Evolutionary conservation across 495 filamentous ascomycete species (phyloP).

Genomic region (Corynascus novoguineensis): DNA sequence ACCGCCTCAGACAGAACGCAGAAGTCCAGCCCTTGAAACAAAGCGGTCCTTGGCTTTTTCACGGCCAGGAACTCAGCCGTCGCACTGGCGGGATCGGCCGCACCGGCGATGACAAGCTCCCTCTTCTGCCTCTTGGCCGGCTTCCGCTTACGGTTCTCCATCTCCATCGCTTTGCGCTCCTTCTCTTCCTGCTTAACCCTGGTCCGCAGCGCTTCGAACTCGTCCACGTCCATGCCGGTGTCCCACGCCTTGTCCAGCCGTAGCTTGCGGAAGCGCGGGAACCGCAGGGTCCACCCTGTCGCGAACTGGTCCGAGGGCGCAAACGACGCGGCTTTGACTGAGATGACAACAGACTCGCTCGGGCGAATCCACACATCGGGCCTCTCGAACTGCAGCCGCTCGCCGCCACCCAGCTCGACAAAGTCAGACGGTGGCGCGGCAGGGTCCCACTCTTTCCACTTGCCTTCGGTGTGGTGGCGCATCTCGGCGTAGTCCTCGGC

Average conservation of each 20-base stretch:
- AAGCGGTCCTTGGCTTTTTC: constrained; percentile 28
- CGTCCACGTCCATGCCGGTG: constrained; percentile 66
- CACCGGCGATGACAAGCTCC: constrained; percentile 68
- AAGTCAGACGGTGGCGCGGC: constrained; percentile 72
- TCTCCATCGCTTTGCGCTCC: constrained; percentile 70
- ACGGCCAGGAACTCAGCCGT: constrained; percentile 6
- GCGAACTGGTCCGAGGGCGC: constrained; percentile 69
- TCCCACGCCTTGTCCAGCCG: constrained; percentile 81
- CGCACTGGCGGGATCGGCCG: constrained; percentile 17
- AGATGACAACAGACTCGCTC: constrained; percentile 76
- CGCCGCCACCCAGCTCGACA: constrained; percentile 76
- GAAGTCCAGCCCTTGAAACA: constrained; percentile 74
- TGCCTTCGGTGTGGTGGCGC: constrained; percentile 76
- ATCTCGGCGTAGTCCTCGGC: constrained; percentile 80
- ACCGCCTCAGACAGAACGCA: constrained; percentile 52
- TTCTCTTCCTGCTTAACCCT: constrained; percentile 64
- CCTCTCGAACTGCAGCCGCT: constrained; percentile 62
- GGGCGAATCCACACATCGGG: constrained; percentile 95
- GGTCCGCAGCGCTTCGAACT: constrained; percentile 66
- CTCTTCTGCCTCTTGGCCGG: constrained; percentile 58
- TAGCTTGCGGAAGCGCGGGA: constrained; percentile 83
- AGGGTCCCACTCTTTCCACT: constrained; percentile 82
- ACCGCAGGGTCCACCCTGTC: constrained; percentile 73
- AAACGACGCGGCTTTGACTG: constrained; percentile 85
- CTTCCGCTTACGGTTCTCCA: constrained; percentile 67